A percentile compares a stretch with the other conserved stretches of the same genome.
phyloP scores from a whole-genome alignment of 2,329 filamentous ascomycete genomes.

The Coniella lustricola region DNA sequence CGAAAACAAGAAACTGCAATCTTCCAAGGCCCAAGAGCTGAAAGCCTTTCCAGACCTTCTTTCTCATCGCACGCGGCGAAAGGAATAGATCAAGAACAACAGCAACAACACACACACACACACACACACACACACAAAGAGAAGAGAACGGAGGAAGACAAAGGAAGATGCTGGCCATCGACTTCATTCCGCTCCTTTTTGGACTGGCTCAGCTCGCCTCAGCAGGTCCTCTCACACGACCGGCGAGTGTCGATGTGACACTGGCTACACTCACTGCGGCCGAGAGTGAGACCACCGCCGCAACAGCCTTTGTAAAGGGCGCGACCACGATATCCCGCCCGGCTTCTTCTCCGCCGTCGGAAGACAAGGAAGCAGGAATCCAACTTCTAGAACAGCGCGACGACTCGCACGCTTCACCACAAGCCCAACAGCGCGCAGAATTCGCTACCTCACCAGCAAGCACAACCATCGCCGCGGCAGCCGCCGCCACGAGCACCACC shows the following conservation, averaged over 20 bases:
- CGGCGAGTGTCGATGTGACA: not conserved
- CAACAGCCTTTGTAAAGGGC: conserved; percentile 2
- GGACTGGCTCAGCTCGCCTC: conserved; percentile 3
- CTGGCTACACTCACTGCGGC: conserved; percentile 6
- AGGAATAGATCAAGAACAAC: too few relatives aligned
- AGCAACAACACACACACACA: too few relatives aligned
- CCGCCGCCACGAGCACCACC: not conserved
- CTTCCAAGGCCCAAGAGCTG: not conserved
- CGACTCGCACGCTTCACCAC: not conserved
- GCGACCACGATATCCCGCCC: not conserved
- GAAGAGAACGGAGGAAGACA: too few relatives aligned
- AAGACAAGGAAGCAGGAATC: not conserved
- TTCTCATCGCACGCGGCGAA: too few relatives aligned
- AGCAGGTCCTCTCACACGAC: conserved; percentile 12
- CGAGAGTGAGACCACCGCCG: not conserved
- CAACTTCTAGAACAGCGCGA: not conserved
- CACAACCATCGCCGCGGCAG: not conserved
- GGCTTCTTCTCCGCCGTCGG: not conserved
- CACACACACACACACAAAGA: too few relatives aligned
- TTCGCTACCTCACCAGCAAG: conserved; percentile 5
- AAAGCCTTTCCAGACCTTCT: too few relatives aligned
- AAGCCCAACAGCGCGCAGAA: conserved; percentile 6
- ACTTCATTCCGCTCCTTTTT: conserved; percentile 4
- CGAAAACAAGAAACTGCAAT: not conserved
- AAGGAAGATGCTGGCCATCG: conserved; percentile 15